Conservation (phyloP, 2,329 filamentous ascomycete species). For the Microascus cirrosus region DNA sequence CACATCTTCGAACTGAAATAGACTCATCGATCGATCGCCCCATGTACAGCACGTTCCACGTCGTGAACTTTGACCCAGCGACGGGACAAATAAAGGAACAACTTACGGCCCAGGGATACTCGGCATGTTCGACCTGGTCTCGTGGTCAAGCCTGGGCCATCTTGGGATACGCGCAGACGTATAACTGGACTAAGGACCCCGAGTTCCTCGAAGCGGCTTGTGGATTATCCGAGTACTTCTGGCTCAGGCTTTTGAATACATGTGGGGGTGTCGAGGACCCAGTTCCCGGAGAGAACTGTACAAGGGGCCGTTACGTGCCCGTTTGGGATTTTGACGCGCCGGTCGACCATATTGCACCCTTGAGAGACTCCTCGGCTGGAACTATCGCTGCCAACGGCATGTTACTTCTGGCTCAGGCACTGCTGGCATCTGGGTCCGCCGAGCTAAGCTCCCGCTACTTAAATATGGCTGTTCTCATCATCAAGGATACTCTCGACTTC, state of each 20-base stretch:
- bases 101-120: slow-evolving; percentile 36
- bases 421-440: slow-evolving; percentile 10
- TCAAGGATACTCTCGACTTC: slow-evolving; percentile 16
- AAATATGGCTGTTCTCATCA: slow-evolving; percentile 15
- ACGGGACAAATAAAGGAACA: slow-evolving; percentile 27
- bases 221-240: slow-evolving; percentile 36
- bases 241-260: slow-evolving; percentile 23
- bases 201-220: slow-evolving; percentile 32
- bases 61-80: slow-evolving; percentile 33
- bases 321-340: slow-evolving; percentile 39
- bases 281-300: not conserved
- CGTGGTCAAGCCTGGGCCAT: slow-evolving; percentile 41
- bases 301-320: slow-evolving; percentile 17
- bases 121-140: slow-evolving; percentile 35
- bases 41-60: slow-evolving; percentile 29
- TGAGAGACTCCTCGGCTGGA: slow-evolving; percentile 25
- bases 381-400: slow-evolving; percentile 30
- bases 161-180: slow-evolving; percentile 36
- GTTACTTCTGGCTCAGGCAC: slow-evolving; percentile 22
- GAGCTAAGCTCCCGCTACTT: slow-evolving; percentile 12
- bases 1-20: slow-evolving; percentile 26
- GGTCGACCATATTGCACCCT: slow-evolving; percentile 14
- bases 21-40: slow-evolving; percentile 1
- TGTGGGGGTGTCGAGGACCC: slow-evolving; percentile 18
- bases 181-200: slow-evolving; percentile 30